phyloP scores from a whole-genome alignment of 768 basidiomycete genomes.

The Trametes sanguinea region DNA sequence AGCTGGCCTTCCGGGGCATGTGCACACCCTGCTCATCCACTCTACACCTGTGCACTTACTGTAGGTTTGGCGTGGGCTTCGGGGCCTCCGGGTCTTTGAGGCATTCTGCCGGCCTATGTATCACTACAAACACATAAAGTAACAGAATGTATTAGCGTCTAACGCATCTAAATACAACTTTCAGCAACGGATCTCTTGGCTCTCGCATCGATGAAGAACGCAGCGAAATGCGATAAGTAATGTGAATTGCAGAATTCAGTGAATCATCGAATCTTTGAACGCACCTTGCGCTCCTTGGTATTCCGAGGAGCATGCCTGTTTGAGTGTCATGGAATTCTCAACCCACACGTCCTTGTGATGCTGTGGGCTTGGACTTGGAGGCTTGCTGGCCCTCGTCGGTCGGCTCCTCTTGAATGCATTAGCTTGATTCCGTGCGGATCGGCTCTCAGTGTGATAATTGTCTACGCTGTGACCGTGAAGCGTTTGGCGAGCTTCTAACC shows the following conservation, averaged over 20 bases:
- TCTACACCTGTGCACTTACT: conserved; percentile 50
- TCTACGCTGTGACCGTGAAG: conserved; percentile 43
- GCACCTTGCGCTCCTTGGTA: conserved; percentile 77
- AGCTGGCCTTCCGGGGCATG: conserved; percentile 24
- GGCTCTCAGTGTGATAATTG: conserved; percentile 54
- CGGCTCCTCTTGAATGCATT: conserved; percentile 50
- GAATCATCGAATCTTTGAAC: conserved; percentile 85
- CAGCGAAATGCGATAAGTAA: conserved; percentile 81
- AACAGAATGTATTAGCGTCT: conserved; percentile 26
- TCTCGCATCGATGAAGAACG: conserved; percentile 81
- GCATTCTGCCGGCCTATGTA: conserved; percentile 39
- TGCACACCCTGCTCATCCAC: conserved; percentile 41
- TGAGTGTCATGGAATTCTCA: conserved; percentile 70
- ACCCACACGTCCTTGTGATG: conserved; percentile 37
- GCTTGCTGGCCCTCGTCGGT: conserved; percentile 36
- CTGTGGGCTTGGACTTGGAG: conserved; percentile 44
- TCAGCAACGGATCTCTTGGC: conserved; percentile 51
- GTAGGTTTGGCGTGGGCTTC: conserved; percentile 21
- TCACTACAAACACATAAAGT: conserved; percentile 21
- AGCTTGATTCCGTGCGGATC: conserved; percentile 34
- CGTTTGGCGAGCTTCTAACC: conserved; percentile 28
- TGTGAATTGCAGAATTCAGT: conserved; percentile 83
- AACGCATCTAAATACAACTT: conserved; percentile 30
- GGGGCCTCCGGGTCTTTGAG: conserved; percentile 25
- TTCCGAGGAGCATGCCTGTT: conserved; percentile 75